phyloP scores from a whole-genome alignment of 768 basidiomycete species.

The Russula vinacea region DNA sequence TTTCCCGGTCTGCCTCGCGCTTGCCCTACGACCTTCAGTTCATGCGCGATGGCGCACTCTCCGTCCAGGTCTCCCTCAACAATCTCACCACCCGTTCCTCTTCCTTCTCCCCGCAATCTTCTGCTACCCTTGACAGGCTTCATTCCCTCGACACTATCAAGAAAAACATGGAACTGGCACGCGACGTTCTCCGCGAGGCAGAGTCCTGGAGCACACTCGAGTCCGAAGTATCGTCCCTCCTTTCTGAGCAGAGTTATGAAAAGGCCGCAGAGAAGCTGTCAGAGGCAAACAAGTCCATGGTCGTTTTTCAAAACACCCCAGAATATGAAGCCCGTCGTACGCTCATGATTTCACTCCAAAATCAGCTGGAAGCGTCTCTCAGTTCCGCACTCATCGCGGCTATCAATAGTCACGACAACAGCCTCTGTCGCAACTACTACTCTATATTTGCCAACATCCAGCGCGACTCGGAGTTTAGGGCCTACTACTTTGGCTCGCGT shows the following conservation, averaged over 20 bases:
- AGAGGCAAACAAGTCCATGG: conserved; percentile 85
- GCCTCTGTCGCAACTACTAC: conserved; percentile 73
- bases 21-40: conserved; percentile 95
- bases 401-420: conserved; percentile 73
- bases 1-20: conserved; percentile 85
- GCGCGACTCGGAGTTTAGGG: conserved; percentile 86
- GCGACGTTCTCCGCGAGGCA: conserved; percentile 89
- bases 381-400: conserved; percentile 88
- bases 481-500: conserved; percentile 89
- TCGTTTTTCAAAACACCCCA: conserved; percentile 87
- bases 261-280: conserved; percentile 91
- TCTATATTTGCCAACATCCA: conserved; percentile 88
- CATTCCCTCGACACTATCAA: conserved; percentile 81
- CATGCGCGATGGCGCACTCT: conserved; percentile 87
- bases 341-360: conserved; percentile 89
- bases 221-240: conserved; percentile 82
- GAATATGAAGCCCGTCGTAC: conserved; percentile 85
- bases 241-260: conserved; percentile 72
- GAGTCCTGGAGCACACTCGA: conserved; percentile 97
- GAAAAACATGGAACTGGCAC: conserved; percentile 78
- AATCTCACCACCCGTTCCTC: conserved; percentile 57
- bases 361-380: conserved; percentile 89
- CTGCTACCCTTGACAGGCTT: conserved; percentile 69
- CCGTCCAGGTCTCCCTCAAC: conserved; percentile 64
- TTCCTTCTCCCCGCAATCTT: conserved; percentile 56